A percentile compares a stretch with the other conserved stretches of the same genome.
phyloP scores from a whole-genome alignment of 768 basidiomycete species.

The Phylloporus rhodoxanthus region DNA sequence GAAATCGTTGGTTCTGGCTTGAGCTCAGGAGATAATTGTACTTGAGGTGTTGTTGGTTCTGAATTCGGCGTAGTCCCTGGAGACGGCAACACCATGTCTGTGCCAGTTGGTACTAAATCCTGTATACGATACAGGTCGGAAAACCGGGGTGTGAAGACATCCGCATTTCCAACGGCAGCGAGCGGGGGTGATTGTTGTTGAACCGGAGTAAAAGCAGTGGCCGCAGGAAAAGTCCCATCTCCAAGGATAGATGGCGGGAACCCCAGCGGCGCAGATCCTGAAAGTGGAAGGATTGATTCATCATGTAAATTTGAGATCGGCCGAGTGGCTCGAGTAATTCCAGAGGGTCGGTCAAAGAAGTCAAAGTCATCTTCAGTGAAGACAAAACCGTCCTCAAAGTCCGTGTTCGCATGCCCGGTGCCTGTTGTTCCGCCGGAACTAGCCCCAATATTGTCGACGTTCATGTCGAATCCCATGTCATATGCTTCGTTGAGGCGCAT shows the following conservation, averaged over 20 bases:
- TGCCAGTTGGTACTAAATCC: conserved; percentile 26
- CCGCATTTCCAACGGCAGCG: conserved; percentile 21
- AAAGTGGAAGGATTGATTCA: conserved; percentile 28
- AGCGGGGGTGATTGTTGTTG: conserved; percentile 29
- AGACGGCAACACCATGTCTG: conserved; percentile 46
- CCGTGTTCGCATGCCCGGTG: conserved; percentile 33
- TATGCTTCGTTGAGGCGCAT: conserved; percentile 35
- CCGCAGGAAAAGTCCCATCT: conserved; percentile 24
- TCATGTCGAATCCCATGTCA: conserved; percentile 48
- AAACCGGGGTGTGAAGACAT: conserved; percentile 18
- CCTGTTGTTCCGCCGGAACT: conserved; percentile 21
- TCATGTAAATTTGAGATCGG: conserved; percentile 14
- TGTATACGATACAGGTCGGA: conserved; percentile 21
- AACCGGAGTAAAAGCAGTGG: conserved; percentile 18
- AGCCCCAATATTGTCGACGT: conserved; percentile 32
- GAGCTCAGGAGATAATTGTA: conserved; percentile 38
- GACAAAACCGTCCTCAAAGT: conserved; percentile 54
- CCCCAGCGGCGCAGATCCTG: conserved; percentile 30
- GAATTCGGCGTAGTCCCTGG: conserved; percentile 47
- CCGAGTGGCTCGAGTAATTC: conserved; percentile 18
- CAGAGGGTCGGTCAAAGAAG: conserved; percentile 68
- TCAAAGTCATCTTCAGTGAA: conserved; percentile 83
- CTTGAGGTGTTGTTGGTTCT: conserved; percentile 48
- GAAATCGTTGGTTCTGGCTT: conserved; percentile 11
- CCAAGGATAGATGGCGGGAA: conserved; percentile 32